Percentiles rank a stretch among this genome's conserved stretches.
Conservation (phyloP, 495 filamentous ascomycete species). For the Gamarada debralockiae region DNA sequence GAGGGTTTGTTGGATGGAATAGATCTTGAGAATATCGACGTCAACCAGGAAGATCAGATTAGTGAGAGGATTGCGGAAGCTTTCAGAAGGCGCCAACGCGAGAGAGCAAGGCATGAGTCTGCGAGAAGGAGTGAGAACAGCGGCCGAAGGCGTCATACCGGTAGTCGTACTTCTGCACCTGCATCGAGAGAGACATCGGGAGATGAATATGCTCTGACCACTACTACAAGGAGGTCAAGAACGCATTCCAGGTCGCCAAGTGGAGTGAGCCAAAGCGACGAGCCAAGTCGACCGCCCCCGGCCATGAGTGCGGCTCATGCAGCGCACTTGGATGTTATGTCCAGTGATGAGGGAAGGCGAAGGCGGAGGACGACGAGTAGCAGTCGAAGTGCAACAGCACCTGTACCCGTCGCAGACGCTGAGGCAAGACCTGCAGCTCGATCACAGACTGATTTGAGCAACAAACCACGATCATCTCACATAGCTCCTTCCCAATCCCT, state of each 20-base stretch:
- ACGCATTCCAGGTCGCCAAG: conserved; percentile 36
- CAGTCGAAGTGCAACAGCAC: conserved; percentile 40
- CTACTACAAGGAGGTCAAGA: conserved; percentile 20
- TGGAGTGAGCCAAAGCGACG: conserved; percentile 7
- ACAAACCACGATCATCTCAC: conserved; percentile 35
- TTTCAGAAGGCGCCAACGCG: conserved; percentile 67
- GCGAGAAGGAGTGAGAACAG: conserved; percentile 39
- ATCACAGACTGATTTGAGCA: conserved; percentile 58
- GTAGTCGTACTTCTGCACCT: conserved; percentile 4
- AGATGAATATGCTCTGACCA: conserved; percentile 8
- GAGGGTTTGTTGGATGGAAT: conserved; percentile 84
- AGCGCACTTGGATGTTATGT: conserved; percentile 40
- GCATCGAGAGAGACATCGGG: conserved; percentile 17
- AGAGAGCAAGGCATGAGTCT: conserved; percentile 31
- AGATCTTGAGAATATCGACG: conserved; percentile 75
- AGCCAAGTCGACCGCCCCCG: conserved; percentile 39
- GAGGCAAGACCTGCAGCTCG: conserved; percentile 41
- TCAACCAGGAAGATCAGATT: conserved; percentile 76
- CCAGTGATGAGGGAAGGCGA: conserved; percentile 31
- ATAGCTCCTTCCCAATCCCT: conserved; percentile 25
- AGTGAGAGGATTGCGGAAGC: conserved; percentile 86
- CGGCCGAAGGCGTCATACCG: conserved; percentile 3
- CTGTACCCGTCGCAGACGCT: conserved; percentile 32
- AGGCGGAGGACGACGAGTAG: conserved; percentile 37
- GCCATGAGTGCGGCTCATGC: conserved; percentile 26